Base-by-base conservation (phyloP, 495 filamentous ascomycete genomes). In the Lophium mytilinum region DNA sequence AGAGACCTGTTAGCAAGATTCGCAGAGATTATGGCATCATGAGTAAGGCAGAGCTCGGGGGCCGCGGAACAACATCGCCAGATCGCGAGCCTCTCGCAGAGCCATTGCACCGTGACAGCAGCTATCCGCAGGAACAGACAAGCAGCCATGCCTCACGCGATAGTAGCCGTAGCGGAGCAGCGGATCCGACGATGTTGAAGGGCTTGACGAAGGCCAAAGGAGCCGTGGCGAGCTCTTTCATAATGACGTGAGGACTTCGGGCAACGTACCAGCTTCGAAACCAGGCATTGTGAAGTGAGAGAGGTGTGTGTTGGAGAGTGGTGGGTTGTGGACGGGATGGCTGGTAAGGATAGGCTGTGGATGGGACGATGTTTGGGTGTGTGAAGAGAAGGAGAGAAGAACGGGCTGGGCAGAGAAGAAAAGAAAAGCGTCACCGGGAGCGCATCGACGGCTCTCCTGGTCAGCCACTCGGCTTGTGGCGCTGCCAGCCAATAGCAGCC, bases 1-100 rank as follows among this genome's bases (percentile, higher is more conserved):
- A 55, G 67, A 43, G 37, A 11, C 14, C 15, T 43, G 72, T 78
- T 61, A 80, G 77, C 53, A 30, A 30, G 6, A 30, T 30, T 30
- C 24, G 24, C 24, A 30, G 24, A 30, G 2, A 6, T 30, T 30
- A 30, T 30, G 24, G 24, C 24, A 2, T 30, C 24, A 30, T 30
- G 24, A 30, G 24, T 30, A 30, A 30, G 24, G 24, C 24, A 30
- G 24, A 30, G 24, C 24, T 30, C 24, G 24, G 24, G 24, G 24
- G 24, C 24, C 24, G 24, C 24, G 24, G 24, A 30, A 30, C 24
- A 30, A 30, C 24, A 30, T 30, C 24, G 24, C 6, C 24, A 30
- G 24, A 30, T 30, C 24, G 24, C 3, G 3, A 30, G 24, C 3
- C 24, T 30, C 2, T 30, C 24, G 24, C 24, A 30, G 24, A 30